Evolutionary conservation across 106 monocot species (phyloP).

Genomic region (Allium cepa): DNA sequence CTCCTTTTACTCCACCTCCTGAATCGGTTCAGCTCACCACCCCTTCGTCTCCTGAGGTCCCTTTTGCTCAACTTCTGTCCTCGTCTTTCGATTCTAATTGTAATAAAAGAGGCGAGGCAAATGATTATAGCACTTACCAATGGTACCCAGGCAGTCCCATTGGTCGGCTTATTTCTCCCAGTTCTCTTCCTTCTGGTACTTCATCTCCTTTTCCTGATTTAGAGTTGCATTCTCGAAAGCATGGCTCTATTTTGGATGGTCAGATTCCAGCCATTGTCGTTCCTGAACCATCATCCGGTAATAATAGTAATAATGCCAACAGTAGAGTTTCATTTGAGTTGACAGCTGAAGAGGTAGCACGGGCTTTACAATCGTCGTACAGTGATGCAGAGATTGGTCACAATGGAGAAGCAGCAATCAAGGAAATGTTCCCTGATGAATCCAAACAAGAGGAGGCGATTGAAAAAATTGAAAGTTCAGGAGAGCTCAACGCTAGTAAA

Average conservation of each 20-base stretch:
- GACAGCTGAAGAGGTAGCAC: constrained; percentile 53
- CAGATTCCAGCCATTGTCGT: constrained; percentile 19
- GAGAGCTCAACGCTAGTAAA: constrained; percentile 12
- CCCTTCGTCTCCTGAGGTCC: constrained; percentile 94
- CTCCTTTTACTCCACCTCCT: constrained; percentile 88
- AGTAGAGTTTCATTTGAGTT: constrained; percentile 63
- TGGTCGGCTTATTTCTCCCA: constrained; percentile 70
- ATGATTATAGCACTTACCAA: constrained; percentile 60
- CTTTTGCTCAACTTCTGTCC: constrained; percentile 67
- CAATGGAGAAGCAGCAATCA: neutral
- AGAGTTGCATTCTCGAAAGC: constrained; percentile 25
- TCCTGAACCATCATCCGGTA: neutral
- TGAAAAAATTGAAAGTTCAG: constrained; percentile 28
- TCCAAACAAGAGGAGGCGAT: constrained; percentile 17
- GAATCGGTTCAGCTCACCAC: constrained; percentile 75
- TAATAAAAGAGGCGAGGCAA: constrained; percentile 17
- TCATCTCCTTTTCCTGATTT: constrained; percentile 70
- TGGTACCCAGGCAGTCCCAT: constrained; percentile 78
- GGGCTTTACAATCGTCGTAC: constrained; percentile 5
- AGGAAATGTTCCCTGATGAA: neutral
- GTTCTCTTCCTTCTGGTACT: constrained; percentile 64
- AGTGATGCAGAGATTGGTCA: neutral
- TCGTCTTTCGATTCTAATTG: constrained; percentile 36
- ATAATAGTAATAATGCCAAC: neutral
- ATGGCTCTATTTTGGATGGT: constrained; percentile 44